Base-by-base conservation (phyloP, 805 yeast genomes). In the Wickerhamomyces bisporus region DNA sequence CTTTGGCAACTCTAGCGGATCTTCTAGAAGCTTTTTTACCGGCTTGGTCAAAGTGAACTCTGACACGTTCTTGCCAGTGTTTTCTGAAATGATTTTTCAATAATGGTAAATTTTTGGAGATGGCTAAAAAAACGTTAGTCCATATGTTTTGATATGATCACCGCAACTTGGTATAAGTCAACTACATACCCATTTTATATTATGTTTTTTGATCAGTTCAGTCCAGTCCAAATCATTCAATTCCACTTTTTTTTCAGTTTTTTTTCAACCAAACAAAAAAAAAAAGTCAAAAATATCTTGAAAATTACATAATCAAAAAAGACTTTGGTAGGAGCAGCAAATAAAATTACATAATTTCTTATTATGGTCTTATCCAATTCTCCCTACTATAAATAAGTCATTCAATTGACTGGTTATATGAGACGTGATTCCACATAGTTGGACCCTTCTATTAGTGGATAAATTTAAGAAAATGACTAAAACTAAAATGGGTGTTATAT, bases 11-110 rank as follows among this genome's bases (percentile, higher is more conserved):
- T 77, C 98, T 87, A 57, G 96, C 84, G 57, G 75, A 77, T 78
- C 98, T 85, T 83, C 98, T 88, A 55, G 95, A 81, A 65, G 75
- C 88, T 83, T 93, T 93, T 83, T 91, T 88, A 72, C 98, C 98
- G 67, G 98, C 96, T 81, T 93, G 98, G 91, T 93, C 97, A 70
- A 93, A 85, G 88, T 94, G 98, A 65, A 87, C 96, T 72, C 79
- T 86, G 81, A 93, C 99, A 69, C 98, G 86, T 75, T 87, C 95
- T 79, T 93, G 98, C 98, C 98, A 93, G 95, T 91, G 91, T 86
- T 91, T 91, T 81, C 97, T 85, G 95, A 91, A 91, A 81, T 93
- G 98, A 84, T 91, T 91, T 84, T 86, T 87, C 81, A 86, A 85
- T 78, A 91, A 78, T 80, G 98, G 96, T 79, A 88, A 81, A 79